Base-by-base conservation (phyloP, 306 rosid species). In the peach (Prunus persica) region DNA sequence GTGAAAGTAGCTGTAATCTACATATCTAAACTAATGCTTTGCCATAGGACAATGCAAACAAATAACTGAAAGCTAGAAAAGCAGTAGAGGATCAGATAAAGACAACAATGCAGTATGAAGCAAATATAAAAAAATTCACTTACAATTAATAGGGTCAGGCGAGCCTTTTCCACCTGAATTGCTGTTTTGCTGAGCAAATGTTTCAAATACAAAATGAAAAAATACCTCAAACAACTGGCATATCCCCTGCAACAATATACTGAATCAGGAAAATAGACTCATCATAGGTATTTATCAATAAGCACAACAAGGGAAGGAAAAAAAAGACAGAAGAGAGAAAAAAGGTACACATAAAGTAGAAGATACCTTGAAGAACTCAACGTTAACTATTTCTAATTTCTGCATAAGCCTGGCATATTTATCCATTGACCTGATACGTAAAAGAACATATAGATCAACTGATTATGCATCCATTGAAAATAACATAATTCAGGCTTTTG, bases 341-440 rank as follows among this genome's bases (percentile, higher is more conserved):
- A 73, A 45, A 55, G 74, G 65, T 65, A 38, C 49, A 52, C 72
- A 70, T 68, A 79, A 61, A 41, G 72, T 76, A 83, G 20, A 57
- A 73, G 56, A 65, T 79, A 96, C 99, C 98, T 87, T 92, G 82
- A 96, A 96, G 79, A 96, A 88, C 84, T 96, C 99, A 73, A 91
- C 87, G 60, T 91, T 89, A 54, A 91, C 87, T 78, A 91, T 85
- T 80, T 88, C 96, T 75, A 96, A 82, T 86, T 91, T 96, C 88
- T 89, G 99, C 97, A 92, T 96, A 74, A 96, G 96, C 88, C 96
- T 92, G 78, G 96, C 97, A 83, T 96, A 92, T 85, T 96, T 96
- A 84, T 96, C 99, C 98, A 96, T 92, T 54, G 91, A 89, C 90
- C 99, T 96, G 84, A 74, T 62, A 82, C 72, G 82, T 74, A 74